phyloP scores from a whole-genome alignment of 1,139 yeast species.

The Torulaspora pretoriensis region DNA sequence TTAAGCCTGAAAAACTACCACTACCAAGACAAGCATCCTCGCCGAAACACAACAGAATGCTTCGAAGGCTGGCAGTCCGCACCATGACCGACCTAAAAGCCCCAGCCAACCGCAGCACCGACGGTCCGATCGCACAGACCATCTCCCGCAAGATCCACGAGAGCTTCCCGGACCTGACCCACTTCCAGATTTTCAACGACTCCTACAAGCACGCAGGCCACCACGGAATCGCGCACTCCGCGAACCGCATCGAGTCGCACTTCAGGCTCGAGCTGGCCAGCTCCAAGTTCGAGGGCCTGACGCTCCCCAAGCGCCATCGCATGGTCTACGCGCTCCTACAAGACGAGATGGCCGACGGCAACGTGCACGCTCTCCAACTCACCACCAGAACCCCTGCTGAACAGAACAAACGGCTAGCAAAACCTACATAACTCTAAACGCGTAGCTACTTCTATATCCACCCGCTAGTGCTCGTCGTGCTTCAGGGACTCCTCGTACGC shows the following conservation, averaged over 20 bases:
- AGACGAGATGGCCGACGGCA: constrained; percentile 62
- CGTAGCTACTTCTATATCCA: not conserved
- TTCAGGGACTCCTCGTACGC: constrained; percentile 63
- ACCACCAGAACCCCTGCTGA: constrained; percentile 76
- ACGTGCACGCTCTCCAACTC: constrained; percentile 87
- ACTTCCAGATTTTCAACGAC: constrained; percentile 65
- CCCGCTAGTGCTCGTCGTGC: constrained; percentile 37
- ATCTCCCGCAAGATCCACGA: constrained; percentile 46
- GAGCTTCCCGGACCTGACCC: constrained; percentile 47
- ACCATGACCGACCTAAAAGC: constrained; percentile 3
- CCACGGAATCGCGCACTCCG: constrained; percentile 71
- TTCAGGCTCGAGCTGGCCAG: constrained; percentile 71
- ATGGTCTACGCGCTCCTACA: constrained; percentile 63
- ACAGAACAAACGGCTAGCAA: constrained; percentile 33
- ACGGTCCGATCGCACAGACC: constrained; percentile 52
- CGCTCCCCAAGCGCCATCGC: constrained; percentile 75
- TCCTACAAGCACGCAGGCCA: constrained; percentile 89
- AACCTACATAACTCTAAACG: not conserved
- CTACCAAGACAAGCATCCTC: not conserved
- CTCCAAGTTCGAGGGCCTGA: constrained; percentile 60
- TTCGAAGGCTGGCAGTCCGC: constrained; percentile 6
- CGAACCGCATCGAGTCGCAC: constrained; percentile 79
- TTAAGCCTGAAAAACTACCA: not conserved
- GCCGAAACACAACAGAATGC: constrained; percentile 2
- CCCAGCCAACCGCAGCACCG: constrained; percentile 22